These are phyloP conservation scores for Colletotrichum sp. DNA, from an alignment of 2,329 filamentous ascomycete genomes.

Conservation along the genomic window DNA sequence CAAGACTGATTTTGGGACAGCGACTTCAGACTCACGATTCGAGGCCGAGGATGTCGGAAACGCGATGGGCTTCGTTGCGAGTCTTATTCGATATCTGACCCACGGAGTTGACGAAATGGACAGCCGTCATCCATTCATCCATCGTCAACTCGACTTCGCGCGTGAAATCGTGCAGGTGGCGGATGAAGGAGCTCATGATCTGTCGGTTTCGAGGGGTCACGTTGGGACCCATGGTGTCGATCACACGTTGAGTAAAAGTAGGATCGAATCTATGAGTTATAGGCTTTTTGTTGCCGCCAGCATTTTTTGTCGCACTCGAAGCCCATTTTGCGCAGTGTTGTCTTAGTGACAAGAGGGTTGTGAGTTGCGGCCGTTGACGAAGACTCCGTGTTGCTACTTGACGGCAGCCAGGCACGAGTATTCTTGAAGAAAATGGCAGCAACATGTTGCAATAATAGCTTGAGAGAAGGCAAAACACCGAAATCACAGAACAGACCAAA, in stretches of 20 bases:
- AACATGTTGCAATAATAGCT: neutral
- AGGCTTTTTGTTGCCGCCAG: neutral
- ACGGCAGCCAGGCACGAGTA: neutral
- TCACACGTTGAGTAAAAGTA: neutral
- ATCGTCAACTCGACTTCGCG: neutral
- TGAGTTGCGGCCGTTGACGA: neutral
- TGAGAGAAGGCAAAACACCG: fast-evolving
- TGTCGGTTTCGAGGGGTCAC: neutral
- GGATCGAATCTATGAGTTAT: neutral
- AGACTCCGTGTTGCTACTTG: neutral
- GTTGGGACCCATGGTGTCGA: neutral
- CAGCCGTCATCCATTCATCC: neutral
- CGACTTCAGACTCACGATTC: neutral
- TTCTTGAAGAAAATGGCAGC: neutral
- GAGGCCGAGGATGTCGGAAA: neutral
- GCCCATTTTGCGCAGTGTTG: neutral
- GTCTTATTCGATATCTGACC: neutral
- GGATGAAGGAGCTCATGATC: neutral
- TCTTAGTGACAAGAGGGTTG: neutral
- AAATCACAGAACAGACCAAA: neutral
- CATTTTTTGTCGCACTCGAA: neutral
- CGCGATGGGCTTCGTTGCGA: neutral
- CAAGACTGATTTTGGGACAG: neutral
- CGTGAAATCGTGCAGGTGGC: neutral
- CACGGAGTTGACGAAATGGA: neutral